Conservation (phyloP, 2,329 filamentous ascomycete species). For the Ilyonectria destructans region DNA sequence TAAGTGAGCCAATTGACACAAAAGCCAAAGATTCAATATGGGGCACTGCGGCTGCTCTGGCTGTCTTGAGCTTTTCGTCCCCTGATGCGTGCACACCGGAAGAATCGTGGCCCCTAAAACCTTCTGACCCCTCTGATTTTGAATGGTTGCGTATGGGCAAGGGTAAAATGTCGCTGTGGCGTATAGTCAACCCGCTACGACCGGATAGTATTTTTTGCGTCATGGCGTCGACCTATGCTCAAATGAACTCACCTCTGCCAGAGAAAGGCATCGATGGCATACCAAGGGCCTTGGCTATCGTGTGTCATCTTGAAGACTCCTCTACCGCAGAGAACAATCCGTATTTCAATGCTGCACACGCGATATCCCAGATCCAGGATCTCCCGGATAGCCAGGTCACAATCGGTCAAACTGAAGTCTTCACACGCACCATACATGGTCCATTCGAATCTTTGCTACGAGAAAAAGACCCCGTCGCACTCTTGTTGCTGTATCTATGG, state of each 20-base stretch:
- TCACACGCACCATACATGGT: constrained; percentile 54
- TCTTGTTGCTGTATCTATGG: constrained; percentile 61
- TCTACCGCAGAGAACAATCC: constrained; percentile 56
- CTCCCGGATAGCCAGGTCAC: constrained; percentile 51
- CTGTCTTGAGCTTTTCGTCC: constrained; percentile 58
- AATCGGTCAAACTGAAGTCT: constrained; percentile 53
- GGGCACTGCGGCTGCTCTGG: constrained; percentile 62
- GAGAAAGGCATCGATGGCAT: constrained; percentile 47
- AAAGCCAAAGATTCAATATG: constrained; percentile 63
- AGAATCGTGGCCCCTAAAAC: constrained; percentile 55
- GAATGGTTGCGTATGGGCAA: constrained; percentile 55
- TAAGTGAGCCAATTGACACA: constrained; percentile 53
- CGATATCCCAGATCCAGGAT: constrained; percentile 51
- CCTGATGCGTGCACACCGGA: constrained; percentile 54
- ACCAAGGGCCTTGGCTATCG: constrained; percentile 40
- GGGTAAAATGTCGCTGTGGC: constrained; percentile 58
- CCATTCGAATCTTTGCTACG: constrained; percentile 53
- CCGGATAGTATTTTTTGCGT: constrained; percentile 55
- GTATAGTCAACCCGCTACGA: constrained; percentile 53
- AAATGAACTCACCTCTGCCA: constrained; percentile 56
- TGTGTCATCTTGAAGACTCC: constrained; percentile 47
- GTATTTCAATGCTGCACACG: constrained; percentile 59
- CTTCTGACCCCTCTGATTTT: constrained; percentile 46
- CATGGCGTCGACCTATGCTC: constrained; percentile 54
- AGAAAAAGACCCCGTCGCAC: constrained; percentile 55